These are phyloP conservation scores for Trichomonas gallinae DNA, from an alignment of 208 protist genomes.

Conservation along the genomic window DNA sequence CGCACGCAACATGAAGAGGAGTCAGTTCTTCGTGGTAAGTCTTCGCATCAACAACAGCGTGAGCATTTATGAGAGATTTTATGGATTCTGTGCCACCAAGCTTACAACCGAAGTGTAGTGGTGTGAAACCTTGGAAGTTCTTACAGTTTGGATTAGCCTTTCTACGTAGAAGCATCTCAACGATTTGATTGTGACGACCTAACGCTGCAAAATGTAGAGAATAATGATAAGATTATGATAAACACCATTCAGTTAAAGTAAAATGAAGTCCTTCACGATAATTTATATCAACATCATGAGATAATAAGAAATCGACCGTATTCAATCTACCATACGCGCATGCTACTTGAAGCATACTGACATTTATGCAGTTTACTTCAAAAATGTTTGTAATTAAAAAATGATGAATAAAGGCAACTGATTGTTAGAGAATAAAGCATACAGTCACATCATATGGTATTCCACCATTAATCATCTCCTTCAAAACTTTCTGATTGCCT, in stretches of 20 bases:
- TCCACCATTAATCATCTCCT: neutral
- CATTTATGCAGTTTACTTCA: neutral
- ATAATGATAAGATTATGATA: neutral
- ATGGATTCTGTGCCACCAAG: neutral
- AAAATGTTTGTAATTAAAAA: neutral
- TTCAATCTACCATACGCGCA: neutral
- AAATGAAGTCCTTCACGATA: neutral
- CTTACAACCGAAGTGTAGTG: neutral
- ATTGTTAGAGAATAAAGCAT: neutral
- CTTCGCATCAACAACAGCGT: neutral
- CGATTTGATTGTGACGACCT: neutral
- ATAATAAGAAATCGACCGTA: neutral
- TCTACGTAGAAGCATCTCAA: slow-evolving; percentile 2
- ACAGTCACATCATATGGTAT: neutral
- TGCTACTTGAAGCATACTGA: neutral
- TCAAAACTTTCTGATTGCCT: neutral
- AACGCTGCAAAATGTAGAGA: neutral
- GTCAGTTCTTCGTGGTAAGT: neutral
- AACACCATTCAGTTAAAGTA: neutral
- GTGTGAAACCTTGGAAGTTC: neutral
- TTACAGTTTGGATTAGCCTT: neutral
- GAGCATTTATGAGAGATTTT: neutral
- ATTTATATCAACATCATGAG: neutral
- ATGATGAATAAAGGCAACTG: neutral
- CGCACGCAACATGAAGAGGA: neutral